Conservation (phyloP, 2,329 filamentous ascomycete genomes). For the Septoria petroselini region DNA sequence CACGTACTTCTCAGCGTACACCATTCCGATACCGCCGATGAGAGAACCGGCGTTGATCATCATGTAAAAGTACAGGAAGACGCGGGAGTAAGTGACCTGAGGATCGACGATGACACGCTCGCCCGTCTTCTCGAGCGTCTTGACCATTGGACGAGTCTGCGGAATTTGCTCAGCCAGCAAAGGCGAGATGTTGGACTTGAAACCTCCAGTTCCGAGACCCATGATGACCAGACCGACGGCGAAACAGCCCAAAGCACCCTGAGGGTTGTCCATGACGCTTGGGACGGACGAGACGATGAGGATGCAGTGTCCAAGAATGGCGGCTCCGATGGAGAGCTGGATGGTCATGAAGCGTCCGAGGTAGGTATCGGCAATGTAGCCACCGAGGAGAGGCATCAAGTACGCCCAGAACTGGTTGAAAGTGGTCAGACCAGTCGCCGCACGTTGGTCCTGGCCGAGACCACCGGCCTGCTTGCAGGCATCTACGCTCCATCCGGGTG, state of each 20-base stretch:
- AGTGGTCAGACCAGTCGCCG: constrained; percentile 46
- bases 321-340: constrained; percentile 60
- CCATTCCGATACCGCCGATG: constrained; percentile 59
- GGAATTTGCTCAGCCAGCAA: constrained; percentile 49
- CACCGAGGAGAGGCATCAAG: constrained; percentile 46
- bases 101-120: constrained; percentile 49
- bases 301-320: constrained; percentile 64
- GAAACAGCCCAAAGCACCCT: constrained; percentile 61
- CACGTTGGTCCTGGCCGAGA: constrained; percentile 43
- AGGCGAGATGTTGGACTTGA: constrained; percentile 71
- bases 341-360: constrained; percentile 68
- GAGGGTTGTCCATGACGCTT: constrained; percentile 55
- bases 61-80: constrained; percentile 64
- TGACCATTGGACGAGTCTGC: constrained; percentile 41
- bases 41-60: constrained; percentile 71
- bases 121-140: constrained; percentile 39
- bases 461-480: constrained; percentile 39
- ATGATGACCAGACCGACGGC: constrained; percentile 64
- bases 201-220: constrained; percentile 71
- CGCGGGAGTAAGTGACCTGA: constrained; percentile 46
- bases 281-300: constrained; percentile 65
- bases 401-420: constrained; percentile 52
- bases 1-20: constrained; percentile 63
- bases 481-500: constrained; percentile 38
- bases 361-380: constrained; percentile 62